Percentiles rank a stretch among this genome's conserved stretches.
Conservation (phyloP, 352 stramenopile genomes). For the Globisporangium iwayamae region DNA sequence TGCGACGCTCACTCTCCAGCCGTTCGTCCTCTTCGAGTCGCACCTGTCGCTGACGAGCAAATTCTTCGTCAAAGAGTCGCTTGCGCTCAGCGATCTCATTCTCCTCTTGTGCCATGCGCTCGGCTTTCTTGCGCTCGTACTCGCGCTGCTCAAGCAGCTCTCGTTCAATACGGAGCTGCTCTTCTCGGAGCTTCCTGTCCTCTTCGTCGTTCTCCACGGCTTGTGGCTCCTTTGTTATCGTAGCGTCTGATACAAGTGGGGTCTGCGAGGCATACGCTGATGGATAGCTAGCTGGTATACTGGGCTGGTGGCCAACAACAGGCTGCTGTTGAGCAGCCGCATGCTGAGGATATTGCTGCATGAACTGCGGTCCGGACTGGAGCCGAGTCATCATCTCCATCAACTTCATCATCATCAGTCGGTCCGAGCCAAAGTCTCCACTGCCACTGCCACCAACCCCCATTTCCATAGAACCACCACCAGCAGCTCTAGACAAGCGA, state of each 20-base stretch:
- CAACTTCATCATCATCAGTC: conserved; percentile 56
- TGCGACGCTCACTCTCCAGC: conserved; percentile 22
- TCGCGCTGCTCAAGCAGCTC: conserved; percentile 48
- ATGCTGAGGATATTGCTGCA: background rate
- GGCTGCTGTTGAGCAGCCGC: background rate
- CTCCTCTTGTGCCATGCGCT: conserved; percentile 36
- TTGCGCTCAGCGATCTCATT: conserved; percentile 31
- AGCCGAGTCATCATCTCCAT: conserved; percentile 60
- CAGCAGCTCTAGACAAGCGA: background rate
- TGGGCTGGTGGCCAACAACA: background rate
- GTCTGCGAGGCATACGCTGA: background rate
- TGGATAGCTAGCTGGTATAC: background rate
- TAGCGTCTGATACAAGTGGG: background rate
- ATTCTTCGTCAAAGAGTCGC: conserved; percentile 40
- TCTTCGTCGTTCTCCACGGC: background rate
- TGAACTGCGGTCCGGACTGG: conserved; percentile 13
- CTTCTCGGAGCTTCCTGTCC: conserved; percentile 22
- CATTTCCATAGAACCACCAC: background rate
- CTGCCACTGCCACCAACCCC: background rate
- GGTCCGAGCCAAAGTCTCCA: conserved; percentile 20
- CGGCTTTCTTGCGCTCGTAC: conserved; percentile 37
- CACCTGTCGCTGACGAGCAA: conserved; percentile 30
- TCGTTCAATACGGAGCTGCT: conserved; percentile 39
- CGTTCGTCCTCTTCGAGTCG: conserved; percentile 37
- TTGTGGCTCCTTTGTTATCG: background rate